Evolutionary conservation across 805 yeast genomes (phyloP), one percentile per base, ranked within the genome.

Genomic region (Metschnikowia shivogae): DNA sequence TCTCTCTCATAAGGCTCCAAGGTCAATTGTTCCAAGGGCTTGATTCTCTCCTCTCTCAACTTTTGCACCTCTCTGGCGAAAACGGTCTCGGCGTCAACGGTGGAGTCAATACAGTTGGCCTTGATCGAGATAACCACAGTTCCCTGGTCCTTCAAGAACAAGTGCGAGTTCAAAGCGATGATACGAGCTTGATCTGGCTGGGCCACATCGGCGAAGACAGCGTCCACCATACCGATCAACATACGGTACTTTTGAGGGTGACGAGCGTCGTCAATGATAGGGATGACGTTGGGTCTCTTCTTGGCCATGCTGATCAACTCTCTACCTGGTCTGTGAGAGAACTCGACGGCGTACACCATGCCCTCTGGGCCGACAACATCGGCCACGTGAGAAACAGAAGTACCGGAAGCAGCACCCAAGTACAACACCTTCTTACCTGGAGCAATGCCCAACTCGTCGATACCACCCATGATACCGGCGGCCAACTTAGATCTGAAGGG

Each of bases 101-200:
- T 93, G 39, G 98, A 93, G 76, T 93, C 99, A 70, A 93, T 93
- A 89, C 99, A 93, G 89, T 93, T 93, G 62, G 99, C 99, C 82
- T 93, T 93, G 75, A 93, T 93, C 63, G 98, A 92, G 65, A 93
- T 93, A 55, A 93, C 93, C 57, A 93, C 99, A 68, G 96, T 96
- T 74, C 99, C 99, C 73, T 85, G 89, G 72, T 93, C 97, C 74
- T 93, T 93, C 68, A 93, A 81, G 86, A 93, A 93, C 81, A 92
- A 78, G 73, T 93, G 99, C 47, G 98, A 84, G 82, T 93, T 93
- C 68, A 93, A 82, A 43, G 98, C 99, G 70, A 93, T 92, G 68
- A 93, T 93, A 86, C 99, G 95, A 60, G 99, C 99, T 78, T 93
- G 99, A 76, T 93, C 99, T 36, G 99, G 99, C 78, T 93, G 99